A percentile compares a stretch with the other conserved stretches of the same genome.
Evolutionary conservation across 73 alveolate genomes (phyloP).

Genomic region (Tetrahymena elliotti): DNA sequence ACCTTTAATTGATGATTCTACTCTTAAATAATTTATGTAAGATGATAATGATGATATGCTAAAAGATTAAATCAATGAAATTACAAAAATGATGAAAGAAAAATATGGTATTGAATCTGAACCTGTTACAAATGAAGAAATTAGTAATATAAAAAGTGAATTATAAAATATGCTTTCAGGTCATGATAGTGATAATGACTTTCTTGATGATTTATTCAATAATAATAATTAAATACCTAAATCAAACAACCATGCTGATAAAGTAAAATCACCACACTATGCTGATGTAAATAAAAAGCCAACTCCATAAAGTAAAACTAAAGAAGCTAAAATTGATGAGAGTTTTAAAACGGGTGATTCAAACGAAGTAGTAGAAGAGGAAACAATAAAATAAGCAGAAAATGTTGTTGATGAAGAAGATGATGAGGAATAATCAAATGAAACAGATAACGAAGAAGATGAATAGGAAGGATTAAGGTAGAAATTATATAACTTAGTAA

Average conservation of each 20-base stretch:
- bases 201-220: background rate
- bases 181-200: background rate
- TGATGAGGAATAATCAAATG: background rate
- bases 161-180: background rate
- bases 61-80: background rate
- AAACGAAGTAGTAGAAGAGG: background rate
- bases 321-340: background rate
- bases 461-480: background rate
- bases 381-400: background rate
- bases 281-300: background rate
- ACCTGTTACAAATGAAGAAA: background rate
- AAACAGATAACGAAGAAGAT: background rate
- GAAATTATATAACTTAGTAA: background rate
- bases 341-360: background rate
- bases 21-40: background rate
- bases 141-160: no score
- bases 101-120: background rate
- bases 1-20: background rate
- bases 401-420: background rate
- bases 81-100: background rate
- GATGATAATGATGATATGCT: background rate
- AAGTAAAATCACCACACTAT: background rate
- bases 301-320: background rate
- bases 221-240: background rate
- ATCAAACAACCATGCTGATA: no score